Evolutionary conservation across 345 rosid genomes (phyloP), one percentile per base, ranked within the genome.

Genomic region (Syzygium grande): DNA sequence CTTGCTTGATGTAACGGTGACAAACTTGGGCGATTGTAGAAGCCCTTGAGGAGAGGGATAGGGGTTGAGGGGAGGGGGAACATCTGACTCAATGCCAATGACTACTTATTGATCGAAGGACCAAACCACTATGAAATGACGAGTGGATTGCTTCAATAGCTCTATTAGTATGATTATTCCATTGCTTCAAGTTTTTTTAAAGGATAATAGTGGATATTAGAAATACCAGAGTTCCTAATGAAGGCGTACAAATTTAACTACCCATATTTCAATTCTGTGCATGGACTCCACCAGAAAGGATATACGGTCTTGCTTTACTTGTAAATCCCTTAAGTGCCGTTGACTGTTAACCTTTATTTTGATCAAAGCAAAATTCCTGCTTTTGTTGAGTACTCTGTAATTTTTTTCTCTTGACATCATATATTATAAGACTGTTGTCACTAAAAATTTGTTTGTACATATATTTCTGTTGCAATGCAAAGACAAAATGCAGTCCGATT

Each of bases 401-500:
- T 73, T 73, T 38, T 43, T 38, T 73, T 73, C 22, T 21, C 27
- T 38, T 38, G 83, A 73, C 27, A 22, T 19, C 12, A 38, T 34
- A 38, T 38, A 34, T 73, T 73, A 2, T 34, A 19, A 38, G 80
- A 38, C 11, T 73, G 80, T 73, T 73, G 83, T 38, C 49, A 73
- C 10, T 38, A 9, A 34, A 73, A 73, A 38, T 73, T 5, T 58
- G 27, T 43, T 43, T 43, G 46, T 43, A 43, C 46, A 43, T 43
- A 43, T 43, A 43, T 43, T 43, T 43, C 46, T 43, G 53, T 88
- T 78, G 46, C 86, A 85, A 53, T 54, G 9, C 78, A 29, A 77
- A 96, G 99, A 88, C 90, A 93, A 85, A 96, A 96, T 88, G 97
- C 94, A 2, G 88, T 93, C 68, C 92, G 85, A 27, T 88, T 95